A percentile compares a stretch with the other conserved stretches of the same genome.
Evolutionary conservation across 225 moss, liverwort and hornwort genomes (phyloP).

Genomic region (Straminergon stramineum): DNA sequence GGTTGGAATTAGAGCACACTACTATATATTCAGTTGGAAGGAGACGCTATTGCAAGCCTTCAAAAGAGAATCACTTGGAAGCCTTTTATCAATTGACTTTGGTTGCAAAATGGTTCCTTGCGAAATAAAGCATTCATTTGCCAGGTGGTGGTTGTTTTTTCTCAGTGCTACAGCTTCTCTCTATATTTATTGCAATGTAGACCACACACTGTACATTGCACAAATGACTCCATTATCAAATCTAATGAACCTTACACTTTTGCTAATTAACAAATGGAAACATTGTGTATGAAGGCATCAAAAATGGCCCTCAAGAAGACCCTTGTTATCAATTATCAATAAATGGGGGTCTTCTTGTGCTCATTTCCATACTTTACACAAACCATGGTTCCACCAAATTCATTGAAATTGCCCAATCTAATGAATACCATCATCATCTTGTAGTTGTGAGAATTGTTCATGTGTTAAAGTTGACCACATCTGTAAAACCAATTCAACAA

Average conservation of each 20-base stretch:
- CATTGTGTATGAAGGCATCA: background rate
- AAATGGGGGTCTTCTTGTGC: background rate
- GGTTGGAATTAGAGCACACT: too few relatives aligned
- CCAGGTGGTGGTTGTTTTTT: background rate
- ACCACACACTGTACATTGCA: background rate
- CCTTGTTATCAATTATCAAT: background rate
- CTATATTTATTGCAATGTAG: background rate
- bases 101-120: rapidly evolving
- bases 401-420: background rate
- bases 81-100: background rate
- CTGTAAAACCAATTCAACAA: background rate
- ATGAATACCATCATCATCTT: background rate
- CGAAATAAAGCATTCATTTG: background rate
- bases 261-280: background rate
- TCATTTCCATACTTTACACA: background rate
- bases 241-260: background rate
- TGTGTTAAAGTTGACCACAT: background rate
- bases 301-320: background rate
- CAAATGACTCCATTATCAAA: background rate
- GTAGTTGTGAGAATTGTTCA: background rate
- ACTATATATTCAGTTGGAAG: background rate
- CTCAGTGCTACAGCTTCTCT: background rate
- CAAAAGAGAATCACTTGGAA: background rate
- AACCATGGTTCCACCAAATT: background rate
- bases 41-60: background rate